Base-by-base conservation (phyloP, 1,284 basidiomycete genomes). In the Heliocybe sulcata region DNA sequence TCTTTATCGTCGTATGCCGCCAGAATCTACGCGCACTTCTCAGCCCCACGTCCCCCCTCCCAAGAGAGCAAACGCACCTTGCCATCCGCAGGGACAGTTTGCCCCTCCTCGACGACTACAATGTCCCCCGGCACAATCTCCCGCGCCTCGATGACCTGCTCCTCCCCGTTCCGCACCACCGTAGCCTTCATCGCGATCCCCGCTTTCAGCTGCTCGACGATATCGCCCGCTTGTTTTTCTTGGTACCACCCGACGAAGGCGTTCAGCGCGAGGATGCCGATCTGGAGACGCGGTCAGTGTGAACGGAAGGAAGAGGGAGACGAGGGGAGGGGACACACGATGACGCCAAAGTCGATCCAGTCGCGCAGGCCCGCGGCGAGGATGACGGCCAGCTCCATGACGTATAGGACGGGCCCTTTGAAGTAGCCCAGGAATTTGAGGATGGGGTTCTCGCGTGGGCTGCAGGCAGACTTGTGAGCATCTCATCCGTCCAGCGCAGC, bases 171-270 rank as follows among this genome's bases (percentile, higher is more conserved):
- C 38, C 79, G 72, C 25, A 80, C 64, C 38, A 77, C 76, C 20
- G 60, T 66, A 23, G 75, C 65, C 56, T 73, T 74, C 55, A 80
- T 67, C 3, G 79, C 77, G 57, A 81, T 80, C 59, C 77, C 78
- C 35, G 76, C 76, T 67, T 79, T 80, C 60, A 81, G 76, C 63
- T 80, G 70, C 47, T 75, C 74, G 57, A 77, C 75, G 62, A 77
- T 77, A 63, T 77, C 75, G 54, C 75, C 75, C 35, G 75, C 69
- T 69, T 69, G 66, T 25, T 79, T 80, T 62, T 80, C 79, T 63
- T 81, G 79, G 64, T 79, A 80, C 78, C 79, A 80, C 54, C 78
- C 79, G 59, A 80, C 78, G 55, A 74, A 70, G 47, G 79, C 77
- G 69, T 80, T 80, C 26, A 68, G 57, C 35, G 62, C 31, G 20